Evolutionary conservation across 345 rosid genomes (phyloP), one percentile per base, ranked within the genome.

Genomic region (Streptanthus diversifolius): DNA sequence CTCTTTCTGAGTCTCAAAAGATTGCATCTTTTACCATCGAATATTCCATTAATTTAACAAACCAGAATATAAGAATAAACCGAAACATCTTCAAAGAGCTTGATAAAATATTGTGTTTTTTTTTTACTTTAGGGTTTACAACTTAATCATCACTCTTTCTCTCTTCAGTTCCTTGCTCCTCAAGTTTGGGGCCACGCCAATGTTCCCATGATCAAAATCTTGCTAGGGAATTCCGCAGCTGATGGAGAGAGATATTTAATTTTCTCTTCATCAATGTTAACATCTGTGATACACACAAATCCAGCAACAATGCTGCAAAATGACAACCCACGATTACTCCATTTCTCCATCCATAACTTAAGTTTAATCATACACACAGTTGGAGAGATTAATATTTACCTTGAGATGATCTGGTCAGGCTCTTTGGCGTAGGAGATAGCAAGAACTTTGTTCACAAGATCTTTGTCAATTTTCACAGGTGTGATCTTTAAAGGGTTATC

Each of bases 231-330:
- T 5, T 43, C 71, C 1, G 47, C 37, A 54, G 29, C 39, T 18
- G 77, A 72, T 43, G 77, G 77, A 54, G 64, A 63, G n/a, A 43
- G 9, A 72, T 72, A 54, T 25, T 57, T 72, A 15, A 72, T 54
- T 15, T 1, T 54, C 47, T 54, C 64, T 32, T 53, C 64, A 29
- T 8, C 48, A 21, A 32, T 2, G 32, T 63, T 37, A 41, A 72
- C 56, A 29, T 54, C 4, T 55, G 3, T 72, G 36, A 64, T 25
- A 12, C 47, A 73, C 48, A 73, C 49, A 64, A 55, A 64, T 44
- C 65, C 77, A 73, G 64, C 77, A 64, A 73, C 65, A 64, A 73
- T 55, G 48, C 71, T 73, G 57, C 44, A 73, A 54, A 54, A 43
- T 40, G 9, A 7, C 15, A 49, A 71, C 3, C 19, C n/a, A 44